Evolutionary conservation across 768 basidiomycete species (phyloP).

Genomic region (Hericium coralloides): DNA sequence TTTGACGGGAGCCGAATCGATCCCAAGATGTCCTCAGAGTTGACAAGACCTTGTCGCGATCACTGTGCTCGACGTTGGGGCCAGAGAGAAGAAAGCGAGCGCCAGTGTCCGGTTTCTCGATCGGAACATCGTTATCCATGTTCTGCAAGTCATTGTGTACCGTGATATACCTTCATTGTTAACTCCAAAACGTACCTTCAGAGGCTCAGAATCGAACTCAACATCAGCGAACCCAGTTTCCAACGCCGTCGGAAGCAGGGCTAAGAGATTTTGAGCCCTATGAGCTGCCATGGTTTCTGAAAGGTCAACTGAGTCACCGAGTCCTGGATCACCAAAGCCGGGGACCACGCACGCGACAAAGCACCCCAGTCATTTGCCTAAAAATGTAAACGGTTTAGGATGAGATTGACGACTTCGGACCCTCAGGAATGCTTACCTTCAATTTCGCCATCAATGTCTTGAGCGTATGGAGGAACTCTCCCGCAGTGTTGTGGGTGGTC

Average conservation of each 20-base stretch:
- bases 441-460: slow-evolving; percentile 63
- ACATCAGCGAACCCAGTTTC: slow-evolving; percentile 37
- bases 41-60: slow-evolving; percentile 20
- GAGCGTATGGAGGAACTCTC: slow-evolving; percentile 45
- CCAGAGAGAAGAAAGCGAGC: slow-evolving; percentile 23
- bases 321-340: not conserved
- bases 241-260: slow-evolving; percentile 38
- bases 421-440: slow-evolving; percentile 31
- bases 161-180: too few relatives aligned
- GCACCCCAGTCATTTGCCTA: slow-evolving; percentile 61
- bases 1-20: slow-evolving; percentile 23
- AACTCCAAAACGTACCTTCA: slow-evolving; percentile 32
- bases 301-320: not conserved
- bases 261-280: slow-evolving; percentile 28
- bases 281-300: slow-evolving; percentile 41
- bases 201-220: slow-evolving; percentile 35
- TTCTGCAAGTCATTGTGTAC: slow-evolving; percentile 27
- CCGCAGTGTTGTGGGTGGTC: slow-evolving; percentile 40
- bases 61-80: slow-evolving; percentile 13
- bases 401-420: not conserved
- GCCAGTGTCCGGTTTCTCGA: slow-evolving; percentile 29
- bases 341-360: slow-evolving; percentile 40
- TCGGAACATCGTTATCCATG: slow-evolving; percentile 37
- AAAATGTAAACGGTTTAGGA: too few relatives aligned
- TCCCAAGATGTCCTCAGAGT: slow-evolving; percentile 23